These are phyloP conservation scores for Diutina scorzettiae DNA, from an alignment of 1,139 yeast species.

Conservation along the genomic window DNA sequence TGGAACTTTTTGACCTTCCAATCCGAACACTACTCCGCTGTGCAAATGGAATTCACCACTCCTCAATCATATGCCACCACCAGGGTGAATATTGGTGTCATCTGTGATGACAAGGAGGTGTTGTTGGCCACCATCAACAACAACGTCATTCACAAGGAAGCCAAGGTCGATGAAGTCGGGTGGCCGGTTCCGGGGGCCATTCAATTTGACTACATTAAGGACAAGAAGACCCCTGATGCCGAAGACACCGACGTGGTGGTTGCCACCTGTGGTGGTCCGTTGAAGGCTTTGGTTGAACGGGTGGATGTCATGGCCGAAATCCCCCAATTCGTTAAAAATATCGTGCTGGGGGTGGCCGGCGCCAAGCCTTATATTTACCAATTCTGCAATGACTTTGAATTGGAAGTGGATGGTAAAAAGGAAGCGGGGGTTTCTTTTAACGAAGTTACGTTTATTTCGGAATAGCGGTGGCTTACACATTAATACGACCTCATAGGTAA, in stretches of 20 bases:
- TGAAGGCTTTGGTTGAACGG: constrained; percentile 61
- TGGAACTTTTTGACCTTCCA: constrained; percentile 95
- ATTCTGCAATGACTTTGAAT: constrained; percentile 48
- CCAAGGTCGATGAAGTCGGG: constrained; percentile 65
- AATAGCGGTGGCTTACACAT: no score
- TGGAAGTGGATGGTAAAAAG: constrained; percentile 24
- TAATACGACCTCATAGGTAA: no score
- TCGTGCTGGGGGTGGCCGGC: constrained; percentile 91
- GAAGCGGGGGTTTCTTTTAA: constrained; percentile 65
- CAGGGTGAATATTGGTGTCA: constrained; percentile 68
- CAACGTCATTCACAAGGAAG: constrained; percentile 47
- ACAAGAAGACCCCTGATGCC: constrained; percentile 7
- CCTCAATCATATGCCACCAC: constrained; percentile 83
- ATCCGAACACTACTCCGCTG: constrained; percentile 59
- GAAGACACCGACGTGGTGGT: constrained; percentile 19
- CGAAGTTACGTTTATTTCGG: constrained; percentile 72
- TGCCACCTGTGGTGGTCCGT: constrained; percentile 40
- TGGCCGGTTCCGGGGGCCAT: constrained; percentile 82
- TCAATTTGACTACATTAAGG: constrained; percentile 32
- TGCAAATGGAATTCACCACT: constrained; percentile 92
- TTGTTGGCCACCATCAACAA: constrained; percentile 59
- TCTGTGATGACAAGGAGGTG: constrained; percentile 52
- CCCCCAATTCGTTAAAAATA: constrained; percentile 85
- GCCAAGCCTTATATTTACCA: constrained; percentile 93
- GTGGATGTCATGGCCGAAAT: constrained; percentile 97